Base-by-base conservation (phyloP, 345 rosid genomes). In the Cardamine occulta region DNA sequence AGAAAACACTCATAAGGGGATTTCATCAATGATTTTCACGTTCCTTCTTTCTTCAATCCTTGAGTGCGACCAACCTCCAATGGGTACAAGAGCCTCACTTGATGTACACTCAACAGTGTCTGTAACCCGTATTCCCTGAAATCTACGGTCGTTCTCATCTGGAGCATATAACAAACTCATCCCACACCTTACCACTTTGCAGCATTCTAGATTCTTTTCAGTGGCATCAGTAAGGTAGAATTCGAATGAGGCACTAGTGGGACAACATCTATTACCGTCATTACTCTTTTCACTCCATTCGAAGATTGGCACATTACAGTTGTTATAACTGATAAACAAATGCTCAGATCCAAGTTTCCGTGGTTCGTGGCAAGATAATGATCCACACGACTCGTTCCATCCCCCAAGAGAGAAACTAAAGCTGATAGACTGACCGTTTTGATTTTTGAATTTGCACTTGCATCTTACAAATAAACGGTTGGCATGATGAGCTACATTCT, bases 311-410 rank as follows among this genome's bases (percentile, higher is more conserved):
- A 57, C 74, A 13, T 62, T 70, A 57, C 62, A 70, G 12, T 77
- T 77, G 62, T 70, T 77, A 64, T 45, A 70, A 39, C 80, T 77
- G 8, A 77, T n/a, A 63, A 77, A 76, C 2, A 76, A 66, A 70
- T 70, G 80, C 26, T 76, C 75, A 17, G 71, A 70, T 70, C 69
- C 65, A 63, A 76, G 71, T 44, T 53, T 53, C 5, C 70, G 63
- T 54, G 75, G 65, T 34, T 76, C 80, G 45, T 76, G 75, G 60
- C 75, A 70, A 45, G 80, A n/a, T n/a, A n/a, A 54, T 55, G 80
- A 76, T 76, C 75, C 65, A 76, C 80, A 76, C 10, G 70, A 63
- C 32, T 76, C 70, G 15, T 70, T 76, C 78, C 80, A 63, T 55
- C 66, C 80, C 10, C 71, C 75, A 24, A 76, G 75, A 13, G 6